Evolutionary conservation across 1,139 yeast genomes (phyloP).

Genomic region (Blastobotrys malaysiensis): DNA sequence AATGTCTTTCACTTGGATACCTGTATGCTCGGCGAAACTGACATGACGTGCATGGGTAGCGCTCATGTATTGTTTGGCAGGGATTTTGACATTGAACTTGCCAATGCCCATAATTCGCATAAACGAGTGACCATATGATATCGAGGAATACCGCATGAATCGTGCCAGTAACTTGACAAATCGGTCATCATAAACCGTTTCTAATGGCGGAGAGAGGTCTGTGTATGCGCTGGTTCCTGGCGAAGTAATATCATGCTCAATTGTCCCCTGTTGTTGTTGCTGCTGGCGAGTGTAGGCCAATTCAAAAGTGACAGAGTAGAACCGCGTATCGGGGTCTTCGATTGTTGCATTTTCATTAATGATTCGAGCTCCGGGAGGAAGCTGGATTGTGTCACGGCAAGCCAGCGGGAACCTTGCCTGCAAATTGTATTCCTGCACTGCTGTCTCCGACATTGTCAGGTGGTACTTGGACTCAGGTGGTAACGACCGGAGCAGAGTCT

Average conservation of each 20-base stretch:
- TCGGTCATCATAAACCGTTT: background rate
- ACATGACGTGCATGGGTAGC: conserved; percentile 22
- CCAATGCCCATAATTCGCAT: conserved; percentile 31
- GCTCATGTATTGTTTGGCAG: conserved; percentile 27
- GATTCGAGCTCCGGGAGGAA: conserved; percentile 24
- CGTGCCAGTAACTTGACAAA: conserved; percentile 25
- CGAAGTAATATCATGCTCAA: background rate
- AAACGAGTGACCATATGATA: conserved; percentile 36
- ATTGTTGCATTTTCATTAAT: conserved; percentile 17
- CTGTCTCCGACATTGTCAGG: conserved; percentile 23
- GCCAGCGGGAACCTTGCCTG: conserved; percentile 10
- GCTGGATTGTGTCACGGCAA: conserved; percentile 6
- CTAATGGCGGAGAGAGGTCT: background rate
- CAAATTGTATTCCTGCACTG: conserved; percentile 21
- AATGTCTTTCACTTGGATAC: conserved; percentile 30
- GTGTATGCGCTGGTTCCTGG: background rate
- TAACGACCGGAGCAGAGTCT: conserved; percentile 24
- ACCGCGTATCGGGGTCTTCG: background rate
- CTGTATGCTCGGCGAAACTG: conserved; percentile 30
- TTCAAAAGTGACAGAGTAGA: background rate
- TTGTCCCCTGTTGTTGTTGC: background rate
- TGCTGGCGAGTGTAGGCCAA: background rate
- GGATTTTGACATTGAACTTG: conserved; percentile 15
- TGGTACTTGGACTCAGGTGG: conserved; percentile 27
- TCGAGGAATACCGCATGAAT: conserved; percentile 32